Conservation (phyloP, 2,329 filamentous ascomycete genomes). For the Venturiaceae sp. region DNA sequence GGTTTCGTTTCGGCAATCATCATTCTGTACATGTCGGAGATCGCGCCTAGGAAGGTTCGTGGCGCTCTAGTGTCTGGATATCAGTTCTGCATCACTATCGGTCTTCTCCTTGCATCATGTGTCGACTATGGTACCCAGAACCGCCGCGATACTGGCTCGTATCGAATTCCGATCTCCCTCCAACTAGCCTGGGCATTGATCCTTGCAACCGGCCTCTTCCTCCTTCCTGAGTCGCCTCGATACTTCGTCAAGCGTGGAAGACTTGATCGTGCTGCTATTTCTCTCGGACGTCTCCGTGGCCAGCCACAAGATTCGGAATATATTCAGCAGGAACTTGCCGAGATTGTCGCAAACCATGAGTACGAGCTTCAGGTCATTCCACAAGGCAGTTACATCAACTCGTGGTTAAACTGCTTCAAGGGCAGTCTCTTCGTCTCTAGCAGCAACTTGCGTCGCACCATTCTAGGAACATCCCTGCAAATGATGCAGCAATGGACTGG, state of each 20-base stretch:
- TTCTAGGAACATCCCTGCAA: slow-evolving; percentile 37
- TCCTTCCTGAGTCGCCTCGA: slow-evolving; percentile 77
- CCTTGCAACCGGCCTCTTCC: slow-evolving; percentile 59
- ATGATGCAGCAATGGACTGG: slow-evolving; percentile 57
- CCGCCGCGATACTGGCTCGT: slow-evolving; percentile 52
- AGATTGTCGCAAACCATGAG: slow-evolving; percentile 83
- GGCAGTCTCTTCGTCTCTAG: slow-evolving; percentile 43
- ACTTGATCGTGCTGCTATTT: slow-evolving; percentile 51
- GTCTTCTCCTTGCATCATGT: slow-evolving; percentile 63
- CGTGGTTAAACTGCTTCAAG: slow-evolving; percentile 58
- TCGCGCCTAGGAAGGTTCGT: slow-evolving; percentile 26
- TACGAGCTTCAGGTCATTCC: slow-evolving; percentile 67
- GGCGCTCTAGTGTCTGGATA: slow-evolving; percentile 74
- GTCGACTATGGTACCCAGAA: slow-evolving; percentile 64
- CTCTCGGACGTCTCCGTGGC: slow-evolving; percentile 61
- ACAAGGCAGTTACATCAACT: slow-evolving; percentile 51
- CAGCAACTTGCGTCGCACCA: slow-evolving; percentile 38
- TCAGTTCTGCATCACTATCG: slow-evolving; percentile 76
- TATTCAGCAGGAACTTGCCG: slow-evolving; percentile 68
- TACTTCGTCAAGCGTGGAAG: slow-evolving; percentile 74
- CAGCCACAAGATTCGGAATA: slow-evolving; percentile 63
- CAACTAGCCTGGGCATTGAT: slow-evolving; percentile 77
- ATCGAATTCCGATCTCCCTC: slow-evolving; percentile 71
- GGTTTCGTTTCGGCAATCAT: slow-evolving; percentile 59
- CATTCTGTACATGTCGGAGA: slow-evolving; percentile 40